phyloP scores from a whole-genome alignment of 192 early-diverging fungal species.

The Coemansia sp. region DNA sequence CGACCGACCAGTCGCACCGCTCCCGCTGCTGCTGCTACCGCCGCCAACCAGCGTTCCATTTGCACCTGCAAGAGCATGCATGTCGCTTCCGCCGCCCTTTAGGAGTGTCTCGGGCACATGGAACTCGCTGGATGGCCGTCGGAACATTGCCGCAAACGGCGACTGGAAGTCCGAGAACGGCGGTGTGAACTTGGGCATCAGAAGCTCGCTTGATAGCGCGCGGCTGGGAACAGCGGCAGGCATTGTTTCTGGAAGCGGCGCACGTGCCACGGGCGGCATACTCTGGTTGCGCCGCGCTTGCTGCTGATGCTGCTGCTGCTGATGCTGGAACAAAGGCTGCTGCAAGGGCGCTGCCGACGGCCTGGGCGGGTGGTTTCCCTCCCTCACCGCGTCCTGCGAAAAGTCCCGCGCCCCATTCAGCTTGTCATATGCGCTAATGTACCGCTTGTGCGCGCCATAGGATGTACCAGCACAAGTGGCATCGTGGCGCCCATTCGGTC shows the following conservation, averaged over 20 bases:
- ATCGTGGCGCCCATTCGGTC: not conserved
- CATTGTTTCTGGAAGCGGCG: not conserved
- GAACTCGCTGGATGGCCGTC: constrained; percentile 5
- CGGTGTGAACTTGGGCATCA: constrained; percentile 39
- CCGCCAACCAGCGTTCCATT: constrained; percentile 8
- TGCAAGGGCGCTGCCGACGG: constrained; percentile 13
- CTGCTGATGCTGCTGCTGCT: no score
- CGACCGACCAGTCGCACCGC: constrained; percentile 1
- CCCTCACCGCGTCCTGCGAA: not conserved
- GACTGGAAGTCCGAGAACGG: constrained; percentile 40
- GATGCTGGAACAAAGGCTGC: constrained; percentile 5
- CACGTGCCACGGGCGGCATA: constrained; percentile 11
- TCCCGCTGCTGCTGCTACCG: not conserved
- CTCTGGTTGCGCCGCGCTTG: constrained; percentile 12
- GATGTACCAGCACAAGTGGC: not conserved
- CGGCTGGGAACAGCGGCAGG: constrained; percentile 19
- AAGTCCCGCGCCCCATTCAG: constrained; percentile 24
- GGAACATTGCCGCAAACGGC: constrained; percentile 26
- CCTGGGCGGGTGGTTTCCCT: constrained; percentile 5
- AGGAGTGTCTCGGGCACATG: constrained; percentile 26
- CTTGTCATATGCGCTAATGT: constrained; percentile 12
- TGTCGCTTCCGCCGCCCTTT: constrained; percentile 26
- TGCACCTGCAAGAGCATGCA: constrained; percentile 4
- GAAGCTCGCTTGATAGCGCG: constrained; percentile 43
- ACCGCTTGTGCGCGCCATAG: not conserved